Base-by-base conservation (phyloP, 208 protist genomes). In the Angomonas desouzai region DNA sequence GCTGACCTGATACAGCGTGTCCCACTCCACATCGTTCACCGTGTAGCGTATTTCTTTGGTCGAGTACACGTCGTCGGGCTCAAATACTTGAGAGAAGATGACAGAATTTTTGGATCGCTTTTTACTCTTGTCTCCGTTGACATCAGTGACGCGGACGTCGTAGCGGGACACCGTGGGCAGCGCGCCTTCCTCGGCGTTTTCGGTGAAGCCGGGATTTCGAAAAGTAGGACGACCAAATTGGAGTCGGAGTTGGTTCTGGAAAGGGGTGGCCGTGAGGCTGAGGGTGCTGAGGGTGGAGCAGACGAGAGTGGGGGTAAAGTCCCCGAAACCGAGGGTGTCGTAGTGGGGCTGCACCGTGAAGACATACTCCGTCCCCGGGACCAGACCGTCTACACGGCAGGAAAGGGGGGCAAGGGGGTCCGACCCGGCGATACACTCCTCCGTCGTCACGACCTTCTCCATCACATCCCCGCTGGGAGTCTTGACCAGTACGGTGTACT, bases 261-360 rank as follows among this genome's bases (percentile, higher is more conserved):
- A 62, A 25, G 51, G 66, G 0, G 48, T 77, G 20, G 81, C 66
- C 18, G 64, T 72, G 23, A 94, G 51, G 29, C 64, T 30, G 28
- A 93, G 61, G 0, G 84, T 60, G 25, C 64, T 49, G 27, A 94
- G 61, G 1, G 91, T 94, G 23, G 70, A 72, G 76, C 93, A 88
- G 43, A 62, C 59, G 16, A 83, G 68, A 9, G 87, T 67, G 29
- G 77, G 79, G 13, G 87, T 84, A 87, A 87, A 97, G 62, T 91
- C 33, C 16, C 91, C 91, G 86, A 87, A 94, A 48, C 85, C 77
- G 0, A 59, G 49, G 60, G 59, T n/a, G 65, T 81, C 86, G 75
- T 96, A 97, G 60, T 79, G 66, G 20, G 92, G 83, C 73, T 94
- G 89, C 61, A 97, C 57, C 29, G 89, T 87, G 29, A 92, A 72